These are phyloP conservation scores for Psilocybe cubensis DNA, from an alignment of 768 basidiomycete genomes.

Conservation along the genomic window DNA sequence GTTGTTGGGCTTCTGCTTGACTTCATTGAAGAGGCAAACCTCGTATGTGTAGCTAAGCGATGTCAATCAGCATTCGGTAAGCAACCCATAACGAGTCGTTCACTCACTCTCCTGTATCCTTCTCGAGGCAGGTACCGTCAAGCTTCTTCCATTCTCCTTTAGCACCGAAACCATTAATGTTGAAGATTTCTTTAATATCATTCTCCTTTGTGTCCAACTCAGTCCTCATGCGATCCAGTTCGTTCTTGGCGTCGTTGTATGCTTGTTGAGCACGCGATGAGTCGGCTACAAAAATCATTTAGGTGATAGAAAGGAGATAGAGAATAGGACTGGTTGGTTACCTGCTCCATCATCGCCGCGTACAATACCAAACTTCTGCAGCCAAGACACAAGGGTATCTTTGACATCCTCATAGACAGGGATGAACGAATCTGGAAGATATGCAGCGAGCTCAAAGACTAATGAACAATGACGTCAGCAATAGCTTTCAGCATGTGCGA, in stretches of 20 bases:
- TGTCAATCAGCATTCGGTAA: neutral
- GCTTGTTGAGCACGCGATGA: slow-evolving; percentile 66
- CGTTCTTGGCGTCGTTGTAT: slow-evolving; percentile 63
- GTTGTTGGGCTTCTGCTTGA: slow-evolving; percentile 84
- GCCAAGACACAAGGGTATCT: slow-evolving; percentile 59
- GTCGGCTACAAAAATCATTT: slow-evolving; percentile 38
- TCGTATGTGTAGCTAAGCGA: slow-evolving; percentile 85
- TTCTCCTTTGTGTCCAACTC: slow-evolving; percentile 57
- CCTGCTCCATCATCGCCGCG: slow-evolving; percentile 45
- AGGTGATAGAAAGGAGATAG: neutral
- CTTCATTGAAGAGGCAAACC: slow-evolving; percentile 88
- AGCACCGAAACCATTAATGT: slow-evolving; percentile 65
- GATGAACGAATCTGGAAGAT: slow-evolving; percentile 82
- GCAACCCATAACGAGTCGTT: neutral
- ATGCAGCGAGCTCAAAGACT: slow-evolving; percentile 84
- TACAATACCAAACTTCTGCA: slow-evolving; percentile 67
- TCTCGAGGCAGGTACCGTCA: slow-evolving; percentile 77
- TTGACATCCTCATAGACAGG: slow-evolving; percentile 75
- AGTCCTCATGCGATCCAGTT: slow-evolving; percentile 52
- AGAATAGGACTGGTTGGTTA: slow-evolving; percentile 21
- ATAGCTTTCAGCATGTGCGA: neutral
- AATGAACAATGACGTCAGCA: slow-evolving; percentile 9
- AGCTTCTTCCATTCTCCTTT: slow-evolving; percentile 98
- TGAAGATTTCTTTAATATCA: slow-evolving; percentile 69
- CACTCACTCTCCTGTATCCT: slow-evolving; percentile 89